Conservation (phyloP, 148 eudicot genomes). For the Rhododendron kiyosumense region DNA sequence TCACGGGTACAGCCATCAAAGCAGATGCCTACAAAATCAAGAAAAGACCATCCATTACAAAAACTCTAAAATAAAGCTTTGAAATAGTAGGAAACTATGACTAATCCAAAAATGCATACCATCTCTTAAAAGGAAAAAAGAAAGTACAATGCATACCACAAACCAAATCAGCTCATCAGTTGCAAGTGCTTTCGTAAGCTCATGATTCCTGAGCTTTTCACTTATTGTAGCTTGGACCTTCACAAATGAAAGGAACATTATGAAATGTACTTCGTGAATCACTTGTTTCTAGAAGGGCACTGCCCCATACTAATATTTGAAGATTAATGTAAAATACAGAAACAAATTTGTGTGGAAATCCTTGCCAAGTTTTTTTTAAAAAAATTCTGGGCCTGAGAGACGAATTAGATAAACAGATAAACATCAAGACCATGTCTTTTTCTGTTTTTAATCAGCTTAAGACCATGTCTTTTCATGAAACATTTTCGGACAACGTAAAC, state of each 20-base stretch:
- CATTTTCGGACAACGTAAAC: not conserved
- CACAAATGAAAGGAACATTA: conserved; percentile 13
- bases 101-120: not conserved
- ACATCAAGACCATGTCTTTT: not conserved
- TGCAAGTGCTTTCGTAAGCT: conserved; percentile 51
- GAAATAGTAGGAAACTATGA: not conserved
- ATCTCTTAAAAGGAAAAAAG: not conserved
- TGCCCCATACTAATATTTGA: not conserved
- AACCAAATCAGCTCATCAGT: conserved; percentile 57
- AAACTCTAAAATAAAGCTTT: not conserved
- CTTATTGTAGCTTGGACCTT: conserved; percentile 57
- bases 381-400: not conserved
- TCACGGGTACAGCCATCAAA: conserved; percentile 53
- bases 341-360: not conserved
- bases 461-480: not conserved
- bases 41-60: not conserved
- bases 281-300: not conserved
- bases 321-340: not conserved
- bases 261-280: not conserved
- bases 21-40: conserved; percentile 53
- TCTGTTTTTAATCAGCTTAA: not conserved
- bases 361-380: not conserved
- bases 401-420: not conserved
- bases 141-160: conserved; percentile 31
- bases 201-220: conserved; percentile 45